Evolutionary conservation across 495 filamentous ascomycete species (phyloP).

Genomic region (Trypethelium eluteriae): DNA sequence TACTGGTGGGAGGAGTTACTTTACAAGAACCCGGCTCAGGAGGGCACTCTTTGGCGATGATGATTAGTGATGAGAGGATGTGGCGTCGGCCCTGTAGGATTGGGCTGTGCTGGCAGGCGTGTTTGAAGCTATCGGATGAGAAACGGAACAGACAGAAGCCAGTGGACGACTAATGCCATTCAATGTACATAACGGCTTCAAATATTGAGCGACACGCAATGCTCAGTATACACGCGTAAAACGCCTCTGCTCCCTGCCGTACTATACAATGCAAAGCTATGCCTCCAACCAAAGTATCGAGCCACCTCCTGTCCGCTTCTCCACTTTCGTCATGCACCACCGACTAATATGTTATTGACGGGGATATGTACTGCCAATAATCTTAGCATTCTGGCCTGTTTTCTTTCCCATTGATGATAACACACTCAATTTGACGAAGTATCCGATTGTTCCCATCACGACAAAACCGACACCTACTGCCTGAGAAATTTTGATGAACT

Average conservation of each 20-base stretch:
- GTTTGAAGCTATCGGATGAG: no score
- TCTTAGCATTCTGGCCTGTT: background rate
- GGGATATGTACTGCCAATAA: conserved; percentile 60
- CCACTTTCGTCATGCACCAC: conserved; percentile 47
- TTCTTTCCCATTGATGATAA: conserved; percentile 7
- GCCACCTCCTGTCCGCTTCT: conserved; percentile 10
- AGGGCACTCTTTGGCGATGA: conserved; percentile 22
- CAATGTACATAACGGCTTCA: background rate
- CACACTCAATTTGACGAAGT: conserved; percentile 88
- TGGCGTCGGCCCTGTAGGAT: conserved; percentile 1
- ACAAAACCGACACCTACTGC: conserved; percentile 90
- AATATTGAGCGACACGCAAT: background rate
- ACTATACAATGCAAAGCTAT: background rate
- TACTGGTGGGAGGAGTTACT: conserved; percentile 1
- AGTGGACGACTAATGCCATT: background rate
- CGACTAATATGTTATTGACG: conserved; percentile 76
- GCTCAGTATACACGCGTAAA: background rate
- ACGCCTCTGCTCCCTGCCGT: background rate
- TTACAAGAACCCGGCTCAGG: background rate
- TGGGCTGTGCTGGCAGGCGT: background rate
- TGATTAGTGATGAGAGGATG: conserved; percentile 20
- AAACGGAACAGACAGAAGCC: background rate
- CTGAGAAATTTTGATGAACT: conserved; percentile 83
- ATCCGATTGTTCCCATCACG: conserved; percentile 81
- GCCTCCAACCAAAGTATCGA: background rate